Evolutionary conservation across 805 yeast genomes (phyloP).

Genomic region (Wickerhamia fluorescens): DNA sequence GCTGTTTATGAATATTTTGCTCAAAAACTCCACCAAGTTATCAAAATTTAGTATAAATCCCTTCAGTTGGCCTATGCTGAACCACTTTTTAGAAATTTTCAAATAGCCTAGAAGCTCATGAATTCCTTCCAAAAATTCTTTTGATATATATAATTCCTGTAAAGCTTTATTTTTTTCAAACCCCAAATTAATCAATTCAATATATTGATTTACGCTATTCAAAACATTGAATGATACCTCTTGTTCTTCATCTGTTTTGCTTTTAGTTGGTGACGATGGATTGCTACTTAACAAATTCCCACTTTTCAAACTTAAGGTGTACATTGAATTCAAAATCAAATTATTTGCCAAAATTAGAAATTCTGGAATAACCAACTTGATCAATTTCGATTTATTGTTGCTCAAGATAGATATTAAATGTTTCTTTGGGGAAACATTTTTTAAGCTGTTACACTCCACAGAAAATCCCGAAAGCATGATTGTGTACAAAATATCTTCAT

Average conservation of each 20-base stretch:
- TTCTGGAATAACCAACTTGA: constrained; percentile 37
- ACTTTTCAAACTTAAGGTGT: constrained; percentile 18
- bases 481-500: constrained; percentile 36
- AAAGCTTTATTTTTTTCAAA: constrained; percentile 17
- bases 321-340: constrained; percentile 26
- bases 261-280: constrained; percentile 24
- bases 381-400: constrained; percentile 4
- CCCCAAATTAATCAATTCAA: constrained; percentile 24
- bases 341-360: constrained; percentile 31
- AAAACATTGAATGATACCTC: constrained; percentile 25
- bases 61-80: constrained; percentile 9
- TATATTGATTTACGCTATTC: constrained; percentile 29
- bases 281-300: constrained; percentile 28
- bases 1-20: constrained; percentile 30
- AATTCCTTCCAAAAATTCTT: constrained; percentile 32
- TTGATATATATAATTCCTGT: constrained; percentile 16
- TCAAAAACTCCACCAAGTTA: constrained; percentile 23
- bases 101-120: constrained; percentile 32
- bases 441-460: constrained; percentile 7
- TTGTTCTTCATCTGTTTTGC: constrained; percentile 9
- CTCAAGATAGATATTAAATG: constrained; percentile 2
- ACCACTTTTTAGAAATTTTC: constrained; percentile 19
- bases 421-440: not conserved
- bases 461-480: constrained; percentile 44
- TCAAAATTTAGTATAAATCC: constrained; percentile 15